Evolutionary conservation across 306 rosid genomes (phyloP), one percentile per base, ranked within the genome.

Genomic region (Fragaria ananassa): DNA sequence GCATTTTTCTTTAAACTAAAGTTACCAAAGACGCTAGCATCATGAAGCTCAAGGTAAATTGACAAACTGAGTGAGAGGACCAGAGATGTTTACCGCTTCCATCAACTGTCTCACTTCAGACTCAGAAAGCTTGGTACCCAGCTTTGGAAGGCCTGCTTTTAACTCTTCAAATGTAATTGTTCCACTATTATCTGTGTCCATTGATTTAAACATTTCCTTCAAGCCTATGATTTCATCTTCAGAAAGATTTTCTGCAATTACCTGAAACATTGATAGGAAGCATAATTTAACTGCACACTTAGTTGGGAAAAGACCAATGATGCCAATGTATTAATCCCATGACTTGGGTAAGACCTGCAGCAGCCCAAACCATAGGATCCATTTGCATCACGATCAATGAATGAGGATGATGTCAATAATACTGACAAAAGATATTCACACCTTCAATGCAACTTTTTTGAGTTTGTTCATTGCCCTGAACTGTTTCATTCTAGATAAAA

Each of bases 141-240:
- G 85, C 87, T 92, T 92, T 8, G 92, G 98, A 76, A 95, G 96
- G 78, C 98, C 98, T 42, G 93, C 98, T 74, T 95, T 90, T 82
- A 95, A 87, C 87, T 95, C 98, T 73, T 95, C 98, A 75, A 73
- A 92, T 58, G 98, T 95, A 72, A 95, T 87, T 68, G 98, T 95
- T 81, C 98, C 98, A 83, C 97, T 95, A 70, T 92, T 90, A 85
- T 95, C 98, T 14, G 98, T 95, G 78, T 95, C 98, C 96, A 95
- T 92, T 46, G 97, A 90, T 88, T 92, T 95, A 85, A 92, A 95
- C 97, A 95, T 92, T 83, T 95, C 98, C 85, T 95, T 95, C 87
- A 95, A 81, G 79, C 97, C 98, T 74, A 92, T 89, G 58, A 95
- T 95, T 87, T 95, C 98, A 74, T 95, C 98, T 87, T 92, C 98